Conservation (phyloP, 2,329 filamentous ascomycete genomes). For the Claviceps africana region DNA sequence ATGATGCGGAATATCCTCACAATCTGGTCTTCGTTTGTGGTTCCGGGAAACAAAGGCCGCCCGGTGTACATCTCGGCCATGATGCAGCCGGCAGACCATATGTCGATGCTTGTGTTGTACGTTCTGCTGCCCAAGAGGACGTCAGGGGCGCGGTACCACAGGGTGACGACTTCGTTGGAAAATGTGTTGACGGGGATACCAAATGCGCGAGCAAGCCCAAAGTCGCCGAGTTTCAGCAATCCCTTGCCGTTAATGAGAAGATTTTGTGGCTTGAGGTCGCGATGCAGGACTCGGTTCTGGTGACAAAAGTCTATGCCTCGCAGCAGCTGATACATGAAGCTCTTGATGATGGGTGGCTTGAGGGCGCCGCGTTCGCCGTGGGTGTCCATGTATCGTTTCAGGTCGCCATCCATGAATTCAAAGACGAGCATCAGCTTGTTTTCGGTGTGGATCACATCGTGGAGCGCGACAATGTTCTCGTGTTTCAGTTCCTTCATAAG, state of each 20-base stretch:
- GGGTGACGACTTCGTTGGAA: slow-evolving; percentile 91
- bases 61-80: slow-evolving; percentile 99
- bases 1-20: slow-evolving; percentile 96
- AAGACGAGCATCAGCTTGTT: slow-evolving; percentile 99
- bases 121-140: slow-evolving; percentile 86
- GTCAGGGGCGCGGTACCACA: slow-evolving; percentile 96
- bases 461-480: slow-evolving; percentile 91
- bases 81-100: slow-evolving; percentile 98
- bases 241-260: slow-evolving; percentile 88
- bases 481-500: slow-evolving; percentile 99
- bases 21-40: slow-evolving; percentile 95
- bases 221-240: slow-evolving; percentile 83
- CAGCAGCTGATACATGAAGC: slow-evolving; percentile 96
- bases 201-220: slow-evolving; percentile 85
- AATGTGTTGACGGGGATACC: slow-evolving; percentile 97
- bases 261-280: slow-evolving; percentile 93
- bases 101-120: slow-evolving; percentile 99
- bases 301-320: slow-evolving; percentile 96
- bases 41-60: slow-evolving; percentile 87
- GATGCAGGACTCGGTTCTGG: slow-evolving; percentile 88
- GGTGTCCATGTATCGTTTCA: slow-evolving; percentile 98
- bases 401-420: slow-evolving; percentile 95
- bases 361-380: slow-evolving; percentile 79
- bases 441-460: slow-evolving; percentile 98
- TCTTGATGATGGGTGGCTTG: slow-evolving; percentile 85